phyloP scores from a whole-genome alignment of 2,329 filamentous ascomycete species.

The Xylaria digitata region DNA sequence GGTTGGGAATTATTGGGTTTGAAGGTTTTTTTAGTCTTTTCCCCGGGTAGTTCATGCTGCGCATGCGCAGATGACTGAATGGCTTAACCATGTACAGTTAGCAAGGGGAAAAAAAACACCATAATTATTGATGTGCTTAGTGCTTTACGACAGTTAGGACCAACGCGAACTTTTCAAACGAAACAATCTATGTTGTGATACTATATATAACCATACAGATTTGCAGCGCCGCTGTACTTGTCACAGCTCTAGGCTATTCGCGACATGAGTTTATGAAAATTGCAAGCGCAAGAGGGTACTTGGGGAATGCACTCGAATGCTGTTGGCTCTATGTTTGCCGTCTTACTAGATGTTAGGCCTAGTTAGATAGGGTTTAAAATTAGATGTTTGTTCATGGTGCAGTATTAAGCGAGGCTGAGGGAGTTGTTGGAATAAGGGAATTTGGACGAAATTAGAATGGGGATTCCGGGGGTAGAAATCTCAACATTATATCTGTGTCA shows the following conservation, averaged over 20 bases:
- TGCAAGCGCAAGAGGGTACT: too few relatives aligned
- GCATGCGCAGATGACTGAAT: background rate
- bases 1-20: background rate
- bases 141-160: background rate
- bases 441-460: too few relatives aligned
- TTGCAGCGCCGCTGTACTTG: background rate
- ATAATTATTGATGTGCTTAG: background rate
- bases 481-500: too few relatives aligned
- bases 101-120: conserved; percentile 15
- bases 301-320: background rate
- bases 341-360: background rate
- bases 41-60: conserved; percentile 3
- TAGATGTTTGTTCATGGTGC: background rate
- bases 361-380: background rate
- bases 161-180: background rate
- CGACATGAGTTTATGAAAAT: background rate
- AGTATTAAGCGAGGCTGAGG: background rate
- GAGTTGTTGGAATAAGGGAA: background rate
- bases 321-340: background rate
- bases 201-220: background rate
- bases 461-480: too few relatives aligned
- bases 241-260: background rate
- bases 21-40: background rate
- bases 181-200: background rate
- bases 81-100: conserved; percentile 22